Evolutionary conservation across 2,329 filamentous ascomycete species (phyloP).

Genomic region (Xylariales sp.): DNA sequence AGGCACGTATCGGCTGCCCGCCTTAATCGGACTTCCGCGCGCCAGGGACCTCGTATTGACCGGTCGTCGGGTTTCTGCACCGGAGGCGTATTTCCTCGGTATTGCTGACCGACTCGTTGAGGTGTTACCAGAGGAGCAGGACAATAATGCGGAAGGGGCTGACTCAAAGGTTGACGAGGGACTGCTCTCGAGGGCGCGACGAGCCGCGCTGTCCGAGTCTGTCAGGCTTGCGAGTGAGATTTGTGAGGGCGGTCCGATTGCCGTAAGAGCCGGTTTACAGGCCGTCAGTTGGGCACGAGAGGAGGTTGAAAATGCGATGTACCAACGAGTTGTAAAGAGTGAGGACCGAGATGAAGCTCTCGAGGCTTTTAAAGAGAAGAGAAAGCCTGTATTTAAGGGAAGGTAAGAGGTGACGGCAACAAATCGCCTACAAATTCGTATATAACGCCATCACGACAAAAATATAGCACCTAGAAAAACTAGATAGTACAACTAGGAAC

Average conservation of each 20-base stretch:
- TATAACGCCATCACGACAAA: neutral
- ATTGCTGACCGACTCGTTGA: conserved; percentile 92
- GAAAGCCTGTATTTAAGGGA: conserved; percentile 69
- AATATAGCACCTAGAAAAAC: neutral
- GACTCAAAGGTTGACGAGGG: conserved; percentile 51
- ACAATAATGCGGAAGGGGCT: conserved; percentile 45
- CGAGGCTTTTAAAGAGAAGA: conserved; percentile 78
- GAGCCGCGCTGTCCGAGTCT: conserved; percentile 78
- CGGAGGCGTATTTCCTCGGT: conserved; percentile 92
- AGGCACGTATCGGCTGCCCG: conserved; percentile 87
- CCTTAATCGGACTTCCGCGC: conserved; percentile 79
- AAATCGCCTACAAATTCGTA: neutral
- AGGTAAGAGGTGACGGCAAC: conserved; percentile 48
- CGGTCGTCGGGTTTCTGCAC: conserved; percentile 82
- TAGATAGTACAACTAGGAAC: neutral
- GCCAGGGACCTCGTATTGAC: conserved; percentile 94
- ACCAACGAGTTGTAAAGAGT: conserved; percentile 83
- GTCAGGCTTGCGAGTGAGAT: conserved; percentile 85
- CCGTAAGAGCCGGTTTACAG: conserved; percentile 80
- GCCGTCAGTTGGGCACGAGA: conserved; percentile 80
- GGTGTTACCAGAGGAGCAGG: conserved; percentile 67
- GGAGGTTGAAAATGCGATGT: conserved; percentile 86
- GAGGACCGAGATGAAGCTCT: conserved; percentile 91
- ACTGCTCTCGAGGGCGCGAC: conserved; percentile 69
- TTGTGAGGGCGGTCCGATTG: conserved; percentile 88